phyloP scores from a whole-genome alignment of 495 filamentous ascomycete species.

The Annulohypoxylon nitens region DNA sequence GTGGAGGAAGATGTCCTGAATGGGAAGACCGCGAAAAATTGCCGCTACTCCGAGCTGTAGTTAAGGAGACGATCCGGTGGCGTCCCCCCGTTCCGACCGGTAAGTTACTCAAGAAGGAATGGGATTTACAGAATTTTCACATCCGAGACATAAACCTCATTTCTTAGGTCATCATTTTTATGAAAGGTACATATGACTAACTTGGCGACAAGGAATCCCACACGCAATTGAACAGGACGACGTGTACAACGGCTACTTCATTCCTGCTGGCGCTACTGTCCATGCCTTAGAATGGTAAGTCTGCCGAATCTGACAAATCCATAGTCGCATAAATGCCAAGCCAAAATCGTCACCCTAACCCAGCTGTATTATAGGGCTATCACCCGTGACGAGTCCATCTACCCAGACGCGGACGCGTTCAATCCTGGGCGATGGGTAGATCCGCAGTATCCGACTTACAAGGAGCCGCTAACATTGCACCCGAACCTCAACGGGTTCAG shows the following conservation, averaged over 20 bases:
- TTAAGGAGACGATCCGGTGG: conserved; percentile 75
- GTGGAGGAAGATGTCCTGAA: conserved; percentile 61
- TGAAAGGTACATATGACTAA: conserved; percentile 20
- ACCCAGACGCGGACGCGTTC: conserved; percentile 73
- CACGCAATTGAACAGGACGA: conserved; percentile 67
- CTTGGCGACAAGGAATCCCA: conserved; percentile 58
- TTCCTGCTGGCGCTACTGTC: conserved; percentile 68
- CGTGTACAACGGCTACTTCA: conserved; percentile 68
- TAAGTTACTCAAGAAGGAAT: conserved; percentile 33
- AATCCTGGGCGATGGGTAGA: conserved; percentile 66
- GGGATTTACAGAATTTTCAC: not conserved
- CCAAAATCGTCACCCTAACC: conserved; percentile 42
- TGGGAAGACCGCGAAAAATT: conserved; percentile 62
- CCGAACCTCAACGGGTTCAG: conserved; percentile 68
- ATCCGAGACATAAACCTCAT: not conserved
- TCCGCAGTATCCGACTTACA: conserved; percentile 65
- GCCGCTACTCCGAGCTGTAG: conserved; percentile 66
- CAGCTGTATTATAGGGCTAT: conserved; percentile 68
- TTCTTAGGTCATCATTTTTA: not conserved
- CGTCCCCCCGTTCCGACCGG: conserved; percentile 66
- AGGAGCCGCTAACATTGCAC: conserved; percentile 65
- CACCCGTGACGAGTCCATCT: conserved; percentile 68
- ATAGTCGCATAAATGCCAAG: not conserved
- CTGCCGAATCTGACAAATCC: not conserved
- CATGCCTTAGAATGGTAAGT: conserved; percentile 69